Evolutionary conservation across 1,284 basidiomycete species (phyloP), one percentile per base, ranked within the genome.

Genomic region (Cutaneotrichosporon dermatis): DNA sequence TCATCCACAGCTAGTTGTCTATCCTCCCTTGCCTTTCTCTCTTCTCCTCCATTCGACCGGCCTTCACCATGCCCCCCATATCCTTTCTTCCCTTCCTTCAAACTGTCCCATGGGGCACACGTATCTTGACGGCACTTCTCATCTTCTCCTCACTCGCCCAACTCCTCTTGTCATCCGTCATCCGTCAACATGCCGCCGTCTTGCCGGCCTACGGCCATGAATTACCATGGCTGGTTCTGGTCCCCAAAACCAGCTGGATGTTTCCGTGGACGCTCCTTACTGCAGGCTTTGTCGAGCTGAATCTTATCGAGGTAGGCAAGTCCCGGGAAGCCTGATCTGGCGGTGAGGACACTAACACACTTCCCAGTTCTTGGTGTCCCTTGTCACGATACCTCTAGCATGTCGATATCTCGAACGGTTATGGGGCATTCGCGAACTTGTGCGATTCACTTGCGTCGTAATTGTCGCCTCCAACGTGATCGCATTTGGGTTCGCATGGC

Each of bases 251-350:
- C 39, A 89, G 88, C 70, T 75, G 92, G 50, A 91, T 88, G 79
- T 88, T 88, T 68, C 95, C 95, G 35, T 99, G 93, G 94, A 93
- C 92, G 2, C 83, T 99, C 61, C 77, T 94, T 34, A 93, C 89
- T 0, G 86, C 91, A 1, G 87, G 85, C 9, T 85, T 95, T 63
- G 89, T 96, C 50, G 95, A 99, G 79, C 85, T 86, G 51, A 88
- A 83, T 60, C 69, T 93, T 59, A 78, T 91, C 65, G 92, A 95
- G 84, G 93, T 90, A 61, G 70, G 8, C 25, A 25, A 25, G 25
- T 25, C 25, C 25, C 25, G 25, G 25, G 25, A 25, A 25, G 25
- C 25, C 25, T 25, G 25, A 25, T 25, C 25, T 25, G 25, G 25
- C 25, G 25, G 25, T 25, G 25, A 25, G 25, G 25, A 25, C 25